phyloP scores from a whole-genome alignment of 495 filamentous ascomycete species.

The Friedmanniomyces endolithicus region DNA sequence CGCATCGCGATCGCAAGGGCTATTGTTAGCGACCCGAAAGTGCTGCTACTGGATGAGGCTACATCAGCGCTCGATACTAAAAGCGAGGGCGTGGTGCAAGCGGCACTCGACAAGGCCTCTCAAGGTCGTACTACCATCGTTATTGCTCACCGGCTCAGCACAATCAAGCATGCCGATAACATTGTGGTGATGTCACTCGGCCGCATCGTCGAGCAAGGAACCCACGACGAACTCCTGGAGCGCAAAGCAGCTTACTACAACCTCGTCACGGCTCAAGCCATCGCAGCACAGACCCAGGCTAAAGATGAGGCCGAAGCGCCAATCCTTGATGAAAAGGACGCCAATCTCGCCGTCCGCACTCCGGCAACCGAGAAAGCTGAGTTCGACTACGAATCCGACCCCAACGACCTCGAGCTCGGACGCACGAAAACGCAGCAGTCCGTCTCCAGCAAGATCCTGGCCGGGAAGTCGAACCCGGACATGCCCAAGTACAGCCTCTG shows the following conservation, averaged over 20 bases:
- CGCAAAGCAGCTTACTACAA: constrained; percentile 53
- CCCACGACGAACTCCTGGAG: constrained; percentile 57
- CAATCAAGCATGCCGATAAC: constrained; percentile 86
- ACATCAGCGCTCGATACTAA: constrained; percentile 93
- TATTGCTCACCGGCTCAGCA: constrained; percentile 88
- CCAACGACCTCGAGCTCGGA: constrained; percentile 47
- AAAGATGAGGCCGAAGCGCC: constrained; percentile 35
- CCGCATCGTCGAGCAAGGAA: constrained; percentile 78
- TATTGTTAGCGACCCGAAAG: constrained; percentile 88
- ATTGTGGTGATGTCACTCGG: constrained; percentile 88
- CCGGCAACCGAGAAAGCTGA: constrained; percentile 20
- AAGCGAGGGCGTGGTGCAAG: constrained; percentile 88
- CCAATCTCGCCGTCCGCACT: constrained; percentile 10
- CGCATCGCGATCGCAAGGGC: constrained; percentile 82
- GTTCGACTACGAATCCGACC: constrained; percentile 32
- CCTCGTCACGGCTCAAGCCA: constrained; percentile 68
- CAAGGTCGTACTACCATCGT: constrained; percentile 91
- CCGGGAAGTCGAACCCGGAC: constrained; percentile 37
- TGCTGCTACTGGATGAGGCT: constrained; percentile 87
- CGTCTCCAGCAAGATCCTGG: constrained; percentile 55
- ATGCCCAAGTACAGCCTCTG: constrained; percentile 55
- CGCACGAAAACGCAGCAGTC: constrained; percentile 55
- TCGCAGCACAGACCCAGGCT: constrained; percentile 44
- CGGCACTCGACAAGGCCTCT: constrained; percentile 74
- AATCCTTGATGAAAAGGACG: constrained; percentile 29